Conservation (phyloP, 2,329 filamentous ascomycete species). For the Penicillium sp. region DNA sequence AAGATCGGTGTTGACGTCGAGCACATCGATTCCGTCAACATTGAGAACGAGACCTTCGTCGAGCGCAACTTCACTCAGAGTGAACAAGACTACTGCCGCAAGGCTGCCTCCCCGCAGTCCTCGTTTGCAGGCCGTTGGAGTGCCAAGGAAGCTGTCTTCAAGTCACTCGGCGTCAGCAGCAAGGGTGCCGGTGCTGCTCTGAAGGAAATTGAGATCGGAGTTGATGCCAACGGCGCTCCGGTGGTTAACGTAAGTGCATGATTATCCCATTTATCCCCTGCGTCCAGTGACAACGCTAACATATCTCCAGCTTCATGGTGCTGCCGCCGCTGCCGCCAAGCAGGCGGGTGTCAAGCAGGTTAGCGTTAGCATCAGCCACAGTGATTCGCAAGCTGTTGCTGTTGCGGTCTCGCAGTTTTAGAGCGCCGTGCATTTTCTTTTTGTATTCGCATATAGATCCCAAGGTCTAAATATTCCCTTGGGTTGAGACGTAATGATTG, state of each 20-base stretch:
- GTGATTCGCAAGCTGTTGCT: slow-evolving; percentile 88
- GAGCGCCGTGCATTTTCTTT: slow-evolving; percentile 11
- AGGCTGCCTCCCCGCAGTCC: slow-evolving; percentile 74
- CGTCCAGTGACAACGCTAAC: slow-evolving; percentile 16
- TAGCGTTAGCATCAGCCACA: slow-evolving; percentile 93
- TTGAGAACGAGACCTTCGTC: slow-evolving; percentile 89
- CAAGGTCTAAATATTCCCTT: slow-evolving; percentile 1
- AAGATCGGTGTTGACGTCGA: slow-evolving; percentile 95
- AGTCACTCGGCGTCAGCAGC: slow-evolving; percentile 83
- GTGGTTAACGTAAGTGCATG: slow-evolving; percentile 70
- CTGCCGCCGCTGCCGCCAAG: slow-evolving; percentile 78
- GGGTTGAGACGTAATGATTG: slow-evolving; percentile 27
- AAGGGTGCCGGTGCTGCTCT: slow-evolving; percentile 84
- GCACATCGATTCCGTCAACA: slow-evolving; percentile 80
- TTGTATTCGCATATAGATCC: slow-evolving; percentile 15
- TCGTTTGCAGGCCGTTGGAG: slow-evolving; percentile 96
- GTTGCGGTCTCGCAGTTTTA: slow-evolving; percentile 82
- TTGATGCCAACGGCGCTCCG: slow-evolving; percentile 77
- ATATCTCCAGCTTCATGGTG: slow-evolving; percentile 70
- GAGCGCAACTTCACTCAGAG: slow-evolving; percentile 86
- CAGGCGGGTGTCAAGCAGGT: slow-evolving; percentile 83
- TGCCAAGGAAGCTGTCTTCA: slow-evolving; percentile 98
- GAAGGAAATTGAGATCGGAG: slow-evolving; percentile 90
- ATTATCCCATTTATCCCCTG: not conserved
- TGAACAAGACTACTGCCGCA: slow-evolving; percentile 83